Conservation (phyloP, 441 rosid genomes). For the Omphalea diandra region DNA sequence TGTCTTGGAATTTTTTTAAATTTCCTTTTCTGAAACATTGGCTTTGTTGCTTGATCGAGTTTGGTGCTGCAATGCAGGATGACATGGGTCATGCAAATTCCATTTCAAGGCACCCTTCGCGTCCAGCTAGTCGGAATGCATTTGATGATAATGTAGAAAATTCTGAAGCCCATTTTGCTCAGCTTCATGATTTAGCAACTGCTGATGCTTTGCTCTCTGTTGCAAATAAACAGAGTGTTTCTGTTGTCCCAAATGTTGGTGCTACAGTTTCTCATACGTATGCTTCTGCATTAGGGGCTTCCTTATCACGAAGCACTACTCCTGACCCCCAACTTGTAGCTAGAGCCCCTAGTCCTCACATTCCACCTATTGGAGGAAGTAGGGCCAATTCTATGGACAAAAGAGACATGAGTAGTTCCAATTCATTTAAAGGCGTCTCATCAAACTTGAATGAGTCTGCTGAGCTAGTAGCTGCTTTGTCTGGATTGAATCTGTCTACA, state of each 20-base stretch:
- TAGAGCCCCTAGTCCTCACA: constrained; percentile 59
- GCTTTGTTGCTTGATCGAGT: constrained; percentile 12
- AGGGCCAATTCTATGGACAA: constrained; percentile 49
- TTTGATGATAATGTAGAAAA: constrained; percentile 45
- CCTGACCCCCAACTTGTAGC: constrained; percentile 64
- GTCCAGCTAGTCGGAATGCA: constrained; percentile 58
- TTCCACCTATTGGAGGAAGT: constrained; percentile 57
- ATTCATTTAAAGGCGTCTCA: constrained; percentile 42
- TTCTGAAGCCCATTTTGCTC: constrained; percentile 45
- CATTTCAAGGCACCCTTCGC: constrained; percentile 52
- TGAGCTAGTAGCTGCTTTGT: constrained; percentile 54
- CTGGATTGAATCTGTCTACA: constrained; percentile 60
- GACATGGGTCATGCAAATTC: constrained; percentile 41
- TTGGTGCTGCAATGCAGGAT: constrained; percentile 47
- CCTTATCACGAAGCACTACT: constrained; percentile 63
- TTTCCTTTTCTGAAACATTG: background rate
- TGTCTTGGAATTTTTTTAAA: background rate
- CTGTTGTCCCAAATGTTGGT: constrained; percentile 33
- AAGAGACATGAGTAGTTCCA: constrained; percentile 36
- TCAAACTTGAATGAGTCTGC: constrained; percentile 39
- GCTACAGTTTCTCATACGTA: constrained; percentile 49
- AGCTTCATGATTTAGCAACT: constrained; percentile 41
- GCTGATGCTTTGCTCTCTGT: constrained; percentile 35
- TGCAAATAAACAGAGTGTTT: constrained; percentile 32
- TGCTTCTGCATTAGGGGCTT: constrained; percentile 62